Evolutionary conservation across 2,329 filamentous ascomycete genomes (phyloP).

Genomic region (Alternaria sp.): DNA sequence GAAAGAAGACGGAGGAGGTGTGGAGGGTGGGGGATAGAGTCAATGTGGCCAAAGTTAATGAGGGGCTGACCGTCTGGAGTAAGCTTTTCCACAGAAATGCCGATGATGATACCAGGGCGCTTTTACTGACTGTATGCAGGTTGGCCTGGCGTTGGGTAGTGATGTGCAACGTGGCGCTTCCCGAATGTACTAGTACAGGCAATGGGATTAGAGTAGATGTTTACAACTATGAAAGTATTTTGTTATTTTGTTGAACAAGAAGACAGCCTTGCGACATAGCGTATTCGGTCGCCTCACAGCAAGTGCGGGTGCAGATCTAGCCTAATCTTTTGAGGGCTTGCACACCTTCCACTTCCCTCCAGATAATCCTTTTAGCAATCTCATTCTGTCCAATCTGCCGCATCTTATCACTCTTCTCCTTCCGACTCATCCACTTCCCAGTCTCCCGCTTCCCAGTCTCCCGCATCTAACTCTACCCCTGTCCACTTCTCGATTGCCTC

Average conservation of each 20-base stretch:
- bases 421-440: no score
- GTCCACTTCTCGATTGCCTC: no score
- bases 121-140: constrained; percentile 3
- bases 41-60: constrained; percentile 51
- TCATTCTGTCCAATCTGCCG: no score
- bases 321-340: no score
- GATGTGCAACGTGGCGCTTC: background rate
- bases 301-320: no score
- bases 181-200: accelerated
- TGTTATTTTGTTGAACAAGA: background rate
- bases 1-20: constrained; percentile 21
- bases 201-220: background rate
- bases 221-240: accelerated
- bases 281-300: no score
- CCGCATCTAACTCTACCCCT: no score
- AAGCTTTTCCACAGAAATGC: constrained; percentile 25
- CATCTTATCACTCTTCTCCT: no score
- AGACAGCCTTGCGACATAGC: no score
- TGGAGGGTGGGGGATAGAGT: constrained; percentile 56
- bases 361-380: accelerated
- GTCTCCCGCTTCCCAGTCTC: no score
- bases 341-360: no score
- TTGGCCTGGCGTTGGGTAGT: background rate
- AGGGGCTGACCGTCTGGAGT: constrained; percentile 56
- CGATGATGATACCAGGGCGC: no score